Evolutionary conservation across 2,329 filamentous ascomycete genomes (phyloP), one percentile per base, ranked within the genome.

Genomic region (Neopestalotiopsis clavispora): DNA sequence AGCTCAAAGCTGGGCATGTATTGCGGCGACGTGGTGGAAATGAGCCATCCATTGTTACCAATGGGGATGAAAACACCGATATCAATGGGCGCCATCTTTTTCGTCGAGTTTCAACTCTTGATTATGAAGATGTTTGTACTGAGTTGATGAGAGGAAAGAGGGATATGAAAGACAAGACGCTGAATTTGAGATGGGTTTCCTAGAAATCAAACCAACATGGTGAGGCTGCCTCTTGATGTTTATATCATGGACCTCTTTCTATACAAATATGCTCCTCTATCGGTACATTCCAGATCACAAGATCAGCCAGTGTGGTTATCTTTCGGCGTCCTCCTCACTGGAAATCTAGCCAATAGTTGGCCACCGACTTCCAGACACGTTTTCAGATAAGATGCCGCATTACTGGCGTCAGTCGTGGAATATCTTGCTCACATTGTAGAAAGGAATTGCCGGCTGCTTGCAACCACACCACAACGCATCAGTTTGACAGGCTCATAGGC

Each of bases 41-140:
- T 76, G 32, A 78, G 72, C 77, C 76, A 79, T 20, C 77, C 77
- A 73, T 79, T 78, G 71, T 78, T 79, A 66, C 76, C 76, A 64
- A 75, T 76, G 57, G 75, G 75, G 65, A 76, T 75, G 67, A 76
- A 76, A 59, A 76, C 71, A 14, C 75, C 75, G 40, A 76, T 75
- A 28, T 75, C 74, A 52, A 74, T 65, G 4, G 72, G 65, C 9
- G 71, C 68, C 73, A 74, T 74, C 23, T 58, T 67, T 38, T 13
- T 17, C 14, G 30, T 23, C 34, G 10, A 38, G 28, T 49, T 28
- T 42, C 12, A 45, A 6, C 4, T 32, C 34, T 64, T 10, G 14
- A 23, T 5, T n/a, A 17, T n/a, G 20, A 58, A 32, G 28, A 20
- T 23, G 45, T 17, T 14, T 30, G 23, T 34, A 20, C 32, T 34